phyloP scores from a whole-genome alignment of 2,329 filamentous ascomycete species.

The Colletotrichum limetticola region DNA sequence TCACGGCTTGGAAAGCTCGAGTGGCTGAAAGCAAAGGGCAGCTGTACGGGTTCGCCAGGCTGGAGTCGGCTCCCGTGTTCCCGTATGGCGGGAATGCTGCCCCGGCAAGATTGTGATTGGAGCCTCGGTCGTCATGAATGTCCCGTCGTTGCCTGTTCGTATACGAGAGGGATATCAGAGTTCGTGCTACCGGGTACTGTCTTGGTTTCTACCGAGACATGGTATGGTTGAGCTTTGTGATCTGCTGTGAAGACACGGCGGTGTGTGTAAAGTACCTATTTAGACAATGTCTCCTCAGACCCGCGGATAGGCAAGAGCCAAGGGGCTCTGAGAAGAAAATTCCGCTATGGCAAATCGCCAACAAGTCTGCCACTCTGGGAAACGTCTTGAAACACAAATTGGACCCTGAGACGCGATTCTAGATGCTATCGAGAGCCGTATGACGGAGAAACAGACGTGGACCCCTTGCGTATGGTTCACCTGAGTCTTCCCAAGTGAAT shows the following conservation, averaged over 20 bases:
- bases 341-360: not conserved
- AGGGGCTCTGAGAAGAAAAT: not conserved
- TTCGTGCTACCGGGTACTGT: not conserved
- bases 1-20: not conserved
- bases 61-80: not conserved
- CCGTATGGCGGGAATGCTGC: not conserved
- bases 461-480: not conserved
- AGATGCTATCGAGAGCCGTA: not conserved
- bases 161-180: not conserved
- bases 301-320: not conserved
- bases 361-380: not conserved
- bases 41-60: not conserved
- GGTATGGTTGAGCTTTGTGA: not conserved
- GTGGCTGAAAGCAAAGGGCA: not conserved
- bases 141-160: not conserved
- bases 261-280: not conserved
- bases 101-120: not conserved
- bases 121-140: not conserved
- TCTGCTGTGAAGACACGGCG: not conserved
- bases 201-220: not conserved
- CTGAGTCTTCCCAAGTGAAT: not conserved
- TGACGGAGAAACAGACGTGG: not conserved
- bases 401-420: no score
- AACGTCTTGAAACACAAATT: not conserved
- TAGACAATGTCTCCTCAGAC: not conserved